Conservation (phyloP, 495 filamentous ascomycete species). For the Rhizodiscina lignyota region DNA sequence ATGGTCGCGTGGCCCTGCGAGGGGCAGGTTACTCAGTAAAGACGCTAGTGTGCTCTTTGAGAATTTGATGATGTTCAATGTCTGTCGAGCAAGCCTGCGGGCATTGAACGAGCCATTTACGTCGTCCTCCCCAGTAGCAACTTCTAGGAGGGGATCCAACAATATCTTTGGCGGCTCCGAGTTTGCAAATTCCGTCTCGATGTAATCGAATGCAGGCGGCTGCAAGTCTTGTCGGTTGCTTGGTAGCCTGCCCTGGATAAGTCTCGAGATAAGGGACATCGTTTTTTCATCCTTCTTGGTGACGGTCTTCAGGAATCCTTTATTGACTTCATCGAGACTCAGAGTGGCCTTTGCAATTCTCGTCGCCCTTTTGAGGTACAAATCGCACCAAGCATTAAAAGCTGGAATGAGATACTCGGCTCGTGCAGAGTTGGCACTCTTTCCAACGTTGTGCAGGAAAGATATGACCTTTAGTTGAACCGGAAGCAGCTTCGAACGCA, state of each 20-base stretch:
- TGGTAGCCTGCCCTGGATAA: too few species aligned
- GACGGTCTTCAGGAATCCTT: not conserved
- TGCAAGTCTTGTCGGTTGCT: too few species aligned
- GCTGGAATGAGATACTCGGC: slow-evolving; percentile 53
- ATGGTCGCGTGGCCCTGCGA: slow-evolving; percentile 39
- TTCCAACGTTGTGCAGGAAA: slow-evolving; percentile 53
- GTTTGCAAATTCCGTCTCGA: too few species aligned
- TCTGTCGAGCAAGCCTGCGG: slow-evolving; percentile 34
- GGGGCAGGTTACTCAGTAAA: slow-evolving; percentile 53
- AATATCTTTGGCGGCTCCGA: too few species aligned
- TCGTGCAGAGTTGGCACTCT: slow-evolving; percentile 46
- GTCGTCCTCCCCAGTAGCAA: too few species aligned
- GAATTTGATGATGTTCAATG: slow-evolving; percentile 49
- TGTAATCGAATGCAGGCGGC: too few species aligned
- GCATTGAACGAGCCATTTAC: too few species aligned
- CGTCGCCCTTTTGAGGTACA: slow-evolving; percentile 27
- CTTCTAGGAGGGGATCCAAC: too few species aligned
- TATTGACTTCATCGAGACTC: not conserved
- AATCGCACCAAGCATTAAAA: slow-evolving; percentile 44
- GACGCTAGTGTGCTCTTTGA: slow-evolving; percentile 50
- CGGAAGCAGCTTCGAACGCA: slow-evolving; percentile 43
- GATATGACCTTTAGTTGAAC: slow-evolving; percentile 53
- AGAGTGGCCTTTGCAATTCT: not conserved
- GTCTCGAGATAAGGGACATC: too few species aligned
- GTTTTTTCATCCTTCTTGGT: not conserved